phyloP scores from a whole-genome alignment of 805 yeast genomes.

The Metschnikowia baotianmanensis region DNA sequence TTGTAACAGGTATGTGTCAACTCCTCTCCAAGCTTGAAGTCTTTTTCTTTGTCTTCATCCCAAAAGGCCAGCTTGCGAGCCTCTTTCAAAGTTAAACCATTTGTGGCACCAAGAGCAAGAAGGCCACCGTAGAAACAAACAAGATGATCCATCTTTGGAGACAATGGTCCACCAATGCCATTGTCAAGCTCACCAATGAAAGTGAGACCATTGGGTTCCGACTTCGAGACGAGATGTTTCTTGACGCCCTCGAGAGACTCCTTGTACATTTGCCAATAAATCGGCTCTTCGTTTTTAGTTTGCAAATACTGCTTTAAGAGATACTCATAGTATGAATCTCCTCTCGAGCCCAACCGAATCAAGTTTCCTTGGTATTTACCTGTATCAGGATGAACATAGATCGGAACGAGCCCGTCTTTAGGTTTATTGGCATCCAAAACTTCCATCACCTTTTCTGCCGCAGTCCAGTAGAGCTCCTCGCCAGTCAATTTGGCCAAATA shows the following conservation, averaged over 20 bases:
- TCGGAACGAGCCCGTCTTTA: constrained; percentile 77
- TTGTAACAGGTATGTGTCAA: constrained; percentile 78
- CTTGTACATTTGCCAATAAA: constrained; percentile 72
- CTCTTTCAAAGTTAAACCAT: constrained; percentile 54
- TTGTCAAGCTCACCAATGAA: constrained; percentile 75
- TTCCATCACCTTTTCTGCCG: constrained; percentile 70
- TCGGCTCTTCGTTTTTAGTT: constrained; percentile 56
- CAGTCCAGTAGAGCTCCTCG: constrained; percentile 72
- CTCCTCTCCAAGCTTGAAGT: constrained; percentile 69
- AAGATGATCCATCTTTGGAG: constrained; percentile 85
- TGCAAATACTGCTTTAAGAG: constrained; percentile 81
- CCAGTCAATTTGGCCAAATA: constrained; percentile 80
- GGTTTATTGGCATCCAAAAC: constrained; percentile 65
- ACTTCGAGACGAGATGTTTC: constrained; percentile 56
- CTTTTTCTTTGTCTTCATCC: constrained; percentile 57
- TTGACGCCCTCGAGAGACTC: constrained; percentile 77
- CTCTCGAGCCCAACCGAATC: constrained; percentile 85
- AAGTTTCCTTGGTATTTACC: constrained; percentile 63
- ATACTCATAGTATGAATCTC: constrained; percentile 92
- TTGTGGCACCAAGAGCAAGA: constrained; percentile 85
- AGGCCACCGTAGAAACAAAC: constrained; percentile 92
- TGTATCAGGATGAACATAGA: constrained; percentile 69
- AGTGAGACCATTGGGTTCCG: constrained; percentile 60
- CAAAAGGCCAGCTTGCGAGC: constrained; percentile 59
- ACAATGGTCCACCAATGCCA: constrained; percentile 61